Evolutionary conservation across 2,329 filamentous ascomycete species (phyloP).

Genomic region (Nemania abortiva): DNA sequence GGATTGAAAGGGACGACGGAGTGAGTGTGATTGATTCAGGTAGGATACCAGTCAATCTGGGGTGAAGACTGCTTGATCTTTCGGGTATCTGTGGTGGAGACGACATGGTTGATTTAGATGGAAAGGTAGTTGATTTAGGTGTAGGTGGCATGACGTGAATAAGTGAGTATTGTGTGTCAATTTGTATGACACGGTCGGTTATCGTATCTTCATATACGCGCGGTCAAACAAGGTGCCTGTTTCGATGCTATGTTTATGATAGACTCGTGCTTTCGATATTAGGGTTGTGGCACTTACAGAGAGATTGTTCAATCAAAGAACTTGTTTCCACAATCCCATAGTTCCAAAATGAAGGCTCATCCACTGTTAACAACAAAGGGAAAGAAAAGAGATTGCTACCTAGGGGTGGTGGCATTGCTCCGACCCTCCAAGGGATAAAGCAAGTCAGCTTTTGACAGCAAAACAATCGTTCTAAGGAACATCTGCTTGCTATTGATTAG

Average conservation of each 20-base stretch:
- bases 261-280: not conserved
- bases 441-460: too few species aligned
- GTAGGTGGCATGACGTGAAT: not conserved
- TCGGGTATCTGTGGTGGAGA: not conserved
- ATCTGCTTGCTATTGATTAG: too few species aligned
- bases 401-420: too few species aligned
- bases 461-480: too few species aligned
- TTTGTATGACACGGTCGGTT: not conserved
- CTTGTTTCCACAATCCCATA: not conserved
- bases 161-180: not conserved
- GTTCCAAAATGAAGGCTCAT: not conserved
- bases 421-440: too few species aligned
- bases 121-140: not conserved
- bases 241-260: not conserved
- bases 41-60: not conserved
- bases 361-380: not conserved
- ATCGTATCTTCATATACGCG: not conserved
- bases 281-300: not conserved
- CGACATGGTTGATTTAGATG: not conserved
- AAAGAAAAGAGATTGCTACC: not conserved
- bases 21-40: not conserved
- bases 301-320: not conserved
- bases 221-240: not conserved
- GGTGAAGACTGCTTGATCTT: not conserved
- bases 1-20: not conserved